Base-by-base conservation (phyloP, 441 rosid genomes). In the Euphorbia celastroides region DNA sequence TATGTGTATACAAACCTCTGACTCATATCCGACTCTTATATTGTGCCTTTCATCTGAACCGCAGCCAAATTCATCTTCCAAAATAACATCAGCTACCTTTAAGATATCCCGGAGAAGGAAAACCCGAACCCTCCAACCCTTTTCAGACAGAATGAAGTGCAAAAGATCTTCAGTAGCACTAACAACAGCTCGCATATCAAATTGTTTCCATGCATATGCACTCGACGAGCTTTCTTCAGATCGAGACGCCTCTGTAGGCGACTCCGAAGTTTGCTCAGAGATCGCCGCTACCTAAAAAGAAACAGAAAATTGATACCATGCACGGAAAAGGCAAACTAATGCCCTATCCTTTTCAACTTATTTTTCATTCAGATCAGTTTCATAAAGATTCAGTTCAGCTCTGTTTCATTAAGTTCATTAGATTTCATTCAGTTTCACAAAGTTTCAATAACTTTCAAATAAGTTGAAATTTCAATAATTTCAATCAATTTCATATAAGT, bases 91-190 rank as follows among this genome's bases (percentile, higher is more conserved):
- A 19, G 81, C 84, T 30, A 92, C 88, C 59, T 74, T 78, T 64
- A 87, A 77, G 55, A 95, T 86, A 79, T 95, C 99, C 36, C 81
- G 85, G 42, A 92, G 83, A 66, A 92, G 88, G 77, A 85, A 92
- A 70, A 92, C 83, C 0, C 93, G 83, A 41, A 94, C 98, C 78
- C 87, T 80, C 77, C 77, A 76, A 42, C 99, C 98, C 74, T 88
- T 92, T 25, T 87, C 88, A 61, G 98, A 89, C 55, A 91, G 66
- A 73, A 89, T 86, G 82, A 94, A 94, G 66, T 78, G 79, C 52
- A 92, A 79, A 61, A 94, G 90, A 81, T 94, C 98, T 78, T 95
- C 99, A 20, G 98, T 88, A 8, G 96, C 98, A 10, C 93, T 75
- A 68, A 92, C 97, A 74, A 92, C 98, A 66, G 98, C 77, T 22